Percentiles rank a stretch among this genome's conserved stretches.
phyloP scores from a whole-genome alignment of 2,329 filamentous ascomycete genomes.

The Talaromyces sp. region DNA sequence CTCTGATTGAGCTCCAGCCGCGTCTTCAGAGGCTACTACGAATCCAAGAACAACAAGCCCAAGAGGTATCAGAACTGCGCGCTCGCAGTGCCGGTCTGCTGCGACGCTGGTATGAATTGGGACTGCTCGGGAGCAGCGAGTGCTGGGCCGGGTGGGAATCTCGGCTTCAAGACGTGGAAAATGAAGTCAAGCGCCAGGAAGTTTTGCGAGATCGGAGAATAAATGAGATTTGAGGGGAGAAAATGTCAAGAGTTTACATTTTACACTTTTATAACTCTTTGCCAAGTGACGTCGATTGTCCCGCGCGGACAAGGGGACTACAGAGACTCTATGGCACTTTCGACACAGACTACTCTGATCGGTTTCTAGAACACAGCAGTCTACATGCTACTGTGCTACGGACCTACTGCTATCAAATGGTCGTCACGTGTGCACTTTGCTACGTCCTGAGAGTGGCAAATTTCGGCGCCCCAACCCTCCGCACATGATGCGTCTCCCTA shows the following conservation, averaged over 20 bases:
- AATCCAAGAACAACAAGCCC: slow-evolving; percentile 34
- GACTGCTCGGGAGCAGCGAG: slow-evolving; percentile 62
- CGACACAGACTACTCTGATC: neutral
- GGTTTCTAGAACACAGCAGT: neutral
- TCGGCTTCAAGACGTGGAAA: slow-evolving; percentile 61
- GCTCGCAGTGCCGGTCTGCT: slow-evolving; percentile 46
- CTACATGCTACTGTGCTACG: neutral
- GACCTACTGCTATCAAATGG: no score
- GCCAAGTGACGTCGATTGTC: neutral
- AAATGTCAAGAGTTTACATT: neutral
- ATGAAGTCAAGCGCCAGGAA: slow-evolving; percentile 60
- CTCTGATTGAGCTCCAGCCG: slow-evolving; percentile 39
- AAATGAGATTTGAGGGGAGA: slow-evolving; percentile 29
- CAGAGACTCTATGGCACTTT: neutral
- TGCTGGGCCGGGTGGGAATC: slow-evolving; percentile 68
- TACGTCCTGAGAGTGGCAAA: neutral
- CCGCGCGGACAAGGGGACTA: neutral
- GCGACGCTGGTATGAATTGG: slow-evolving; percentile 68
- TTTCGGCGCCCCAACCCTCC: neutral
- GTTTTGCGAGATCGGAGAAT: slow-evolving; percentile 50
- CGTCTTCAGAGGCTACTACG: slow-evolving; percentile 31
- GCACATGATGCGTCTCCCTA: neutral
- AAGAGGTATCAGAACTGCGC: slow-evolving; percentile 36
- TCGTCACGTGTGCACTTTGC: neutral
- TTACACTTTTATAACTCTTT: neutral